A percentile compares a stretch with the other conserved stretches of the same genome.
Conservation (phyloP, 78 protist species). For the Pigoraptor vietnamica region DNA sequence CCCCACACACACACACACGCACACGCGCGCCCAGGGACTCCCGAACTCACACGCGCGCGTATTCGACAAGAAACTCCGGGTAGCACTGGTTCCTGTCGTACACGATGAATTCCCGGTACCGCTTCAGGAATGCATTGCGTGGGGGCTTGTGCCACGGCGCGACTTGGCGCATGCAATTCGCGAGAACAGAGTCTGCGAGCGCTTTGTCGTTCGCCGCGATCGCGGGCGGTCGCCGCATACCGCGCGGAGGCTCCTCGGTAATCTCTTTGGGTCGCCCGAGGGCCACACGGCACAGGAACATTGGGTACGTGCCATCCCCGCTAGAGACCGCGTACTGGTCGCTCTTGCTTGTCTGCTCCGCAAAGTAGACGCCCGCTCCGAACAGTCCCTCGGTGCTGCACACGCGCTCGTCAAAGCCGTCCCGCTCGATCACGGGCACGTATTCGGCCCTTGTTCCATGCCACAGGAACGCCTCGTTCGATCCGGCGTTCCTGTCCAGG, state of each 20-base stretch:
- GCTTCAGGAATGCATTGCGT: neutral
- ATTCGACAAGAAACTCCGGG: neutral
- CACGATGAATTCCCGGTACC: neutral
- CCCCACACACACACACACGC: no score
- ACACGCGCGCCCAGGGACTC: no score
- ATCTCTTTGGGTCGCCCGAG: neutral
- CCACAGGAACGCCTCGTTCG: neutral
- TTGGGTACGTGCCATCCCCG: neutral
- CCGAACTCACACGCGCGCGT: neutral
- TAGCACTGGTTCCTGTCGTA: neutral
- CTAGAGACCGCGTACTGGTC: slow-evolving; percentile 39
- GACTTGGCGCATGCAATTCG: neutral
- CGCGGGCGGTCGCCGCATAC: neutral
- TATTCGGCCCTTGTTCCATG: neutral
- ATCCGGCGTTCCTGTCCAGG: neutral
- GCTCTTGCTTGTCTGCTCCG: slow-evolving; percentile 50
- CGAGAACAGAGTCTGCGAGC: neutral
- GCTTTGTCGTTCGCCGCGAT: neutral
- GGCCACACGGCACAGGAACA: neutral
- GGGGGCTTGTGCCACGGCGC: neutral
- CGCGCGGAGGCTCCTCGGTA: neutral
- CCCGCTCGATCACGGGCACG: neutral
- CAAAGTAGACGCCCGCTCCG: slow-evolving; percentile 63
- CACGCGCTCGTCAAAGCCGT: slow-evolving; percentile 49
- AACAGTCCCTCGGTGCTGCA: slow-evolving; percentile 50